A percentile compares a stretch with the other conserved stretches of the same genome.
Evolutionary conservation across 768 basidiomycete genomes (phyloP).

Genomic region (Auricularia sp.): DNA sequence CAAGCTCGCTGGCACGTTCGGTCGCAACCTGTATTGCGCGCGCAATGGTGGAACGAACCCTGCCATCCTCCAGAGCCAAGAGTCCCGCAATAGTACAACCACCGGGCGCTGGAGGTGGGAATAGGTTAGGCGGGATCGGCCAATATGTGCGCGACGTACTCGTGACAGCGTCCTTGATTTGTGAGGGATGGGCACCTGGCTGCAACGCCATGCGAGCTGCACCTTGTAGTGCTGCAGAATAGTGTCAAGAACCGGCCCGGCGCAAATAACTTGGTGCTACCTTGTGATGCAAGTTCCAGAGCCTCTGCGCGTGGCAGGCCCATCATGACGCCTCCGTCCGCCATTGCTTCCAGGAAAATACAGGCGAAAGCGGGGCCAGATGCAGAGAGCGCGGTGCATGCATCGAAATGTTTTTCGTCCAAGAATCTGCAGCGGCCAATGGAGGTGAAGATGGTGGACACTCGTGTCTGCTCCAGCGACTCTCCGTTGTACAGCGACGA

Average conservation of each 20-base stretch:
- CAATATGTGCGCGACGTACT: slow-evolving; percentile 42
- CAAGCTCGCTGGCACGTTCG: slow-evolving; percentile 75
- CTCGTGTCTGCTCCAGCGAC: slow-evolving; percentile 42
- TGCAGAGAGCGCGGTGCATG: slow-evolving; percentile 91
- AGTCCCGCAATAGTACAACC: slow-evolving; percentile 98
- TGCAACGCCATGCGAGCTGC: slow-evolving; percentile 92
- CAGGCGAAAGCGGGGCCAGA: slow-evolving; percentile 96
- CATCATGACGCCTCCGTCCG: slow-evolving; percentile 99
- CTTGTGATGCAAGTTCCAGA: slow-evolving; percentile 89
- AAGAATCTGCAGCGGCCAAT: slow-evolving; percentile 93
- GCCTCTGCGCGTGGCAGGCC: slow-evolving; percentile 90
- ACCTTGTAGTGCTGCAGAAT: slow-evolving; percentile 72
- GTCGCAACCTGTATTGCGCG: slow-evolving; percentile 91
- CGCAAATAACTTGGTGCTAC: slow-evolving; percentile 28
- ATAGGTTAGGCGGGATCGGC: background rate
- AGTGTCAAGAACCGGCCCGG: background rate
- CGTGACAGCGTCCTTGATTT: slow-evolving; percentile 94
- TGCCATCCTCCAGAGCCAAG: slow-evolving; percentile 86
- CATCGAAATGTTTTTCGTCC: slow-evolving; percentile 98
- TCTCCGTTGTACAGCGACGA: background rate
- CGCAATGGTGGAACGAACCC: slow-evolving; percentile 88
- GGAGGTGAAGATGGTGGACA: slow-evolving; percentile 91
- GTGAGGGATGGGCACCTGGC: slow-evolving; percentile 83
- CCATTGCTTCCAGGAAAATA: slow-evolving; percentile 95
- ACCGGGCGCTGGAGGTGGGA: slow-evolving; percentile 62